These are phyloP conservation scores for Cercophora newfieldiana DNA, from an alignment of 495 filamentous ascomycete species.

Conservation along the genomic window DNA sequence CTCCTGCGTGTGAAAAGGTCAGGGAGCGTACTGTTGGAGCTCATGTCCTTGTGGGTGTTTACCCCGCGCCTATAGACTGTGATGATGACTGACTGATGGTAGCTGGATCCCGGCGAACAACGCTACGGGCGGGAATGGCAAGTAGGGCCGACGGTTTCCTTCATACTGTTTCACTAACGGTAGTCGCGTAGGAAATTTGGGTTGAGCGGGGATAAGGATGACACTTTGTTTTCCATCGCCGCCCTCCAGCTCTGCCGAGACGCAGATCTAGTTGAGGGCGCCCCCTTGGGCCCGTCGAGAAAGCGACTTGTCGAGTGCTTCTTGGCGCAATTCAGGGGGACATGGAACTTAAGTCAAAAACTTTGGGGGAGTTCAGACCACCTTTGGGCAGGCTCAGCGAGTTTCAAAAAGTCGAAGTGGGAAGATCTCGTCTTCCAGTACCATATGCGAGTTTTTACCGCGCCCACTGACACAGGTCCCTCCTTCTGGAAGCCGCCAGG, in stretches of 20 bases:
- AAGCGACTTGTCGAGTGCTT: not conserved
- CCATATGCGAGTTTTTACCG: not conserved
- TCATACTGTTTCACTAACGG: no score
- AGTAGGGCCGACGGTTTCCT: no score
- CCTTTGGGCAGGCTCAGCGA: not conserved
- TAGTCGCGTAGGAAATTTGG: not conserved
- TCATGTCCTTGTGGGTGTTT: no score
- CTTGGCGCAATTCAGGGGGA: not conserved
- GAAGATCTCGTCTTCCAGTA: slow-evolving; percentile 3
- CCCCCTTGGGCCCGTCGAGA: not conserved
- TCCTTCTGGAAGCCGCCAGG: not conserved
- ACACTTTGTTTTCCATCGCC: not conserved
- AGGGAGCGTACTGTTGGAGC: no score
- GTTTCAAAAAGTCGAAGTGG: not conserved
- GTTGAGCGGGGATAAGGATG: not conserved
- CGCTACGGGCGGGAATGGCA: no score
- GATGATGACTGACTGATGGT: no score
- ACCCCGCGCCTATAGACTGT: no score
- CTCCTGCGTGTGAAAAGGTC: no score
- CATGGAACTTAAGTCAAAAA: not conserved
- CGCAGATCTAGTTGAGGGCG: not conserved
- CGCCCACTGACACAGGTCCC: not conserved
- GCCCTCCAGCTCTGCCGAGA: not conserved
- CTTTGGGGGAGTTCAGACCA: not conserved
- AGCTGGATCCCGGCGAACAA: no score